A percentile compares a stretch with the other conserved stretches of the same genome.
phyloP scores from a whole-genome alignment of 2,329 filamentous ascomycete species.

The Podosphaera leucotricha region DNA sequence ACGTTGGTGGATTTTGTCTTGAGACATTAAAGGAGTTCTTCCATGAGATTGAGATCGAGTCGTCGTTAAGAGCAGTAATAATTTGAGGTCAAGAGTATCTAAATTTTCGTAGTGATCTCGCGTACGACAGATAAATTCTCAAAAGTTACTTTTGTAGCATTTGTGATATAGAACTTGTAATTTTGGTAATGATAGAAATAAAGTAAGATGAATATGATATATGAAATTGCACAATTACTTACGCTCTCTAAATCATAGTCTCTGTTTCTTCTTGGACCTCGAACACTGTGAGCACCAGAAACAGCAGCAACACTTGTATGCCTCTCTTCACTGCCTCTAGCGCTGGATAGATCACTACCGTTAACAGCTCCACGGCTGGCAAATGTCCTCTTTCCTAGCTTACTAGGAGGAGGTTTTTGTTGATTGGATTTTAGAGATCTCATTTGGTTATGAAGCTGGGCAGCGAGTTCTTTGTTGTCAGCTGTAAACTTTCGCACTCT shows the following conservation, averaged over 20 bases:
- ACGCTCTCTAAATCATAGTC: slow-evolving; percentile 72
- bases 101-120: too few relatives aligned
- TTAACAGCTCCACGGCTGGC: slow-evolving; percentile 12
- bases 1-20: too few relatives aligned
- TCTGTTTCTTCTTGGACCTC: slow-evolving; percentile 50
- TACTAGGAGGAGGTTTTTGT: slow-evolving; percentile 18
- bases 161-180: neutral
- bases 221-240: slow-evolving; percentile 17
- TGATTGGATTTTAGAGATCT: slow-evolving; percentile 18
- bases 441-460: slow-evolving; percentile 45
- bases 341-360: slow-evolving; percentile 36
- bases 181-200: neutral
- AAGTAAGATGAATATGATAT: slow-evolving; percentile 3
- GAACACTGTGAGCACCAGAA: slow-evolving; percentile 32
- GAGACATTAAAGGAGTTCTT: too few relatives aligned
- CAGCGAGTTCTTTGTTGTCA: slow-evolving; percentile 78
- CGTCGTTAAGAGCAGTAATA: too few relatives aligned
- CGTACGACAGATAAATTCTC: too few relatives aligned
- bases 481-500: slow-evolving; percentile 84
- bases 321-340: slow-evolving; percentile 57
- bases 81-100: too few relatives aligned
- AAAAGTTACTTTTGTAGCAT: too few relatives aligned
- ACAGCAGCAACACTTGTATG: slow-evolving; percentile 34
- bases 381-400: slow-evolving; percentile 18
- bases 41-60: too few relatives aligned